Evolutionary conservation across 2,329 filamentous ascomycete genomes (phyloP), one percentile per base, ranked within the genome.

Genomic region (Ascosphaera aggregata): DNA sequence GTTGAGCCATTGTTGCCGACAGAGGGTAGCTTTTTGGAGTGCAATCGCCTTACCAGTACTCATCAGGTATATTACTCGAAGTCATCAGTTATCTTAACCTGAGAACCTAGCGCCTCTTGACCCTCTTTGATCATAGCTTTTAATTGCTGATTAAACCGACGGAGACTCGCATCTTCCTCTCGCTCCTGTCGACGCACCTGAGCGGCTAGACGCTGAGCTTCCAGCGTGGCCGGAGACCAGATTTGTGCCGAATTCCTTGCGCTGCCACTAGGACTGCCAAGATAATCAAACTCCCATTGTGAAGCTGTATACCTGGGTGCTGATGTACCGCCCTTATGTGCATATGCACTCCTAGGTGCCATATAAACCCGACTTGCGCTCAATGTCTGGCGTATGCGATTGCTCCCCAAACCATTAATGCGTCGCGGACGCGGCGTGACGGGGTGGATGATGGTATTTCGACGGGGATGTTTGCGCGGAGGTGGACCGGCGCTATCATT

Each of bases 81-180:
- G 22, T 58, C 53, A 18, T 59, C 58, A 31, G 71, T 66, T 34
- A 82, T 65, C 50, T 80, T 73, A 38, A 80, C 63, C 32, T 63
- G 77, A 16, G 78, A 79, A 2, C 76, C 85, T 15, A 98, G 59
- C 1, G 89, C 89, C 54, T 89, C 78, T 48, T 77, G 77, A 1
- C 85, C 89, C 56, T 95, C 77, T 2, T 75, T 67, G 40, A 98
- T 91, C 78, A 98, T 82, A 24, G 76, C 78, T 51, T 79, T 71
- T 37, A 95, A 61, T 48, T 79, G 73, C 37, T 71, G 66, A 52
- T 89, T 91, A 56, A 95, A 73, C 18, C 76, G 71, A 37, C 73
- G 73, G 47, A 95, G 77, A 39, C 77, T 74, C 34, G 75, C 71
- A 47, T 95, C 84, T 5, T 80, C 70, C 47, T 85, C 76, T 36